Evolutionary conservation across 495 filamentous ascomycete species (phyloP), one percentile per base, ranked within the genome.

Genomic region (Hyaloscypha finlandica): DNA sequence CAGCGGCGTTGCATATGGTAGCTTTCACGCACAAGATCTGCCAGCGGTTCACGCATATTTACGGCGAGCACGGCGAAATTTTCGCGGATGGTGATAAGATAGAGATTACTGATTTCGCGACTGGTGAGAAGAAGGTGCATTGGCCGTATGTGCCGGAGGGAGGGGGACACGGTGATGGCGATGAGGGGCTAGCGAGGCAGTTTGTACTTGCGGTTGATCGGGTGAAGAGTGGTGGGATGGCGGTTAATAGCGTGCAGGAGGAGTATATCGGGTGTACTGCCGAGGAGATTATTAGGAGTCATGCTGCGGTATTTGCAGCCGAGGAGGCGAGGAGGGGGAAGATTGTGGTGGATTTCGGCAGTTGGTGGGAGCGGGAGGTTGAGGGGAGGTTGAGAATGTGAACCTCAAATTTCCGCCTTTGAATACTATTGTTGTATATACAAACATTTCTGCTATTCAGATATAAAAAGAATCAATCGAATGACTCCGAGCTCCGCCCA

Each of bases 241-340:
- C 74, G 35, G 90, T 93, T 1, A 79, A 84, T 48, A 82, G 84
- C 61, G 95, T 93, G 11, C 94, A 99, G 84, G 81, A 75, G 59
- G 78, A 84, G 69, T 85, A 89, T 72, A 79, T 98, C 4, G 92
- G 92, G 2, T 95, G 92, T 77, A 90, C 86, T 0, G 74, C 94
- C 1, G 92, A 96, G 64, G 96, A 98, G 71, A 85, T 87, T 8
- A 84, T 99, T n/a, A 83, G 90, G 39, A 97, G 92, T 70, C 96
- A 98, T 80, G 94, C 91, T 0, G 86, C 94, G 77, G 95, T 97
- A 2, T 98, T 97, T 80, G 93, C 92, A 48, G 94, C 94, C 0
- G 96, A 98, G 77, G 90, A 96, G 71, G 92, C 94, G n/a, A 83
- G 96, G 64, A 78, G 75, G 39, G 81, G 84, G 59, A 84, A 84